These are phyloP conservation scores for Bruguiera parviflora DNA, from an alignment of 345 rosid genomes.

Conservation along the genomic window DNA sequence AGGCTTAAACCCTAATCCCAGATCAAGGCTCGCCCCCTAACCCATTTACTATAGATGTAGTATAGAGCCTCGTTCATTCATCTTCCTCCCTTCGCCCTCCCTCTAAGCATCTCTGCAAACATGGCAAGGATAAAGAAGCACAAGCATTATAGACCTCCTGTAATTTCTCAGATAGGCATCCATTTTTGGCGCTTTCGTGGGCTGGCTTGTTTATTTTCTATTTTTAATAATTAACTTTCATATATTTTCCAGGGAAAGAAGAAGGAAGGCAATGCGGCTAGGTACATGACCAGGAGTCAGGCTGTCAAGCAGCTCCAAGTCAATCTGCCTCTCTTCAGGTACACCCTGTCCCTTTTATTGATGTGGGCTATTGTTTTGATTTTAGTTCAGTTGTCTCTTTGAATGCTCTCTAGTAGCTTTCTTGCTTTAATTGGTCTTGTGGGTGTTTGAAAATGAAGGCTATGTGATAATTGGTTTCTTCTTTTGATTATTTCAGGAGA, in stretches of 20 bases:
- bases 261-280: slow-evolving; percentile 91
- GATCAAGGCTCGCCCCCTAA: too few species aligned
- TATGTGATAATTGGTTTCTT: not conserved
- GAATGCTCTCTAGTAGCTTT: not conserved
- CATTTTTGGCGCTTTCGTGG: too few species aligned
- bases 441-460: not conserved
- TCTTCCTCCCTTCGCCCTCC: not conserved
- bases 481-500: slow-evolving; percentile 44
- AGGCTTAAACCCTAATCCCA: too few species aligned
- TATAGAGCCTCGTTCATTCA: not conserved
- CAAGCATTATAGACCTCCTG: slow-evolving; percentile 88
- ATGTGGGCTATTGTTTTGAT: not conserved
- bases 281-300: slow-evolving; percentile 83
- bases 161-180: slow-evolving; percentile 25
- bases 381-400: not conserved
- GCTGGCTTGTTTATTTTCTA: not conserved
- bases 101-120: not conserved
- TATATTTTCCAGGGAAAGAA: slow-evolving; percentile 68
- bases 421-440: not conserved
- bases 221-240: not conserved
- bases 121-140: slow-evolving; percentile 18
- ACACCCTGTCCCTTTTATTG: not conserved
- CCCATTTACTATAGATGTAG: not conserved
- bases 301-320: slow-evolving; percentile 83
- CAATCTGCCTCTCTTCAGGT: slow-evolving; percentile 69